Evolutionary conservation across 2,329 filamentous ascomycete genomes (phyloP).

Genomic region (Samsoniella hepiali): DNA sequence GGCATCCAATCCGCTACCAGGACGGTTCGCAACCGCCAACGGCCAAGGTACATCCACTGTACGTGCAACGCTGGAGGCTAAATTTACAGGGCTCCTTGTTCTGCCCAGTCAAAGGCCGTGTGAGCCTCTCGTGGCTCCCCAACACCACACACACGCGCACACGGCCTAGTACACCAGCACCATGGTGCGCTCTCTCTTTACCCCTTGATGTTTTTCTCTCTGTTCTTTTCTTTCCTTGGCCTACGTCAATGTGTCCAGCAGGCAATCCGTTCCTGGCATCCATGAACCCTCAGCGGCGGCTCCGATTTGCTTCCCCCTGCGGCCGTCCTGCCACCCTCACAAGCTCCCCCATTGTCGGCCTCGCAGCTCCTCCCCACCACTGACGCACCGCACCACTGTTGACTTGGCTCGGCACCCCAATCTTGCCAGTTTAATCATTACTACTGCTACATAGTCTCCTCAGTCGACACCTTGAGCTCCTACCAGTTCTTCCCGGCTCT

Average conservation of each 20-base stretch:
- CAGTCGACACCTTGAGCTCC: not conserved
- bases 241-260: not conserved
- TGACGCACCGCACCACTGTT: not conserved
- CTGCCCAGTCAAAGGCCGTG: slow-evolving; percentile 4
- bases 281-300: not conserved
- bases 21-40: not conserved
- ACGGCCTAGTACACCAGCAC: too few species aligned
- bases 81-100: not conserved
- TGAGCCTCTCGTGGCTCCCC: not conserved
- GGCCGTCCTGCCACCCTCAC: too few species aligned
- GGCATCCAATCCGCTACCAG: not conserved
- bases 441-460: not conserved
- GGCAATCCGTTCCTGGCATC: not conserved
- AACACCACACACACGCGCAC: not conserved
- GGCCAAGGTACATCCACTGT: not conserved
- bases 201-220: not conserved
- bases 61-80: not conserved
- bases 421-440: not conserved
- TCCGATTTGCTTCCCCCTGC: not conserved
- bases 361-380: not conserved
- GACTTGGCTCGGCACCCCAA: slow-evolving; percentile 1
- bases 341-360: not conserved
- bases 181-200: not conserved
- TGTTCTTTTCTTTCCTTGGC: not conserved
- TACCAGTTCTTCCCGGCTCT: not conserved